Base-by-base conservation (phyloP, 1,139 yeast genomes). In the Torulaspora pretoriensis region DNA sequence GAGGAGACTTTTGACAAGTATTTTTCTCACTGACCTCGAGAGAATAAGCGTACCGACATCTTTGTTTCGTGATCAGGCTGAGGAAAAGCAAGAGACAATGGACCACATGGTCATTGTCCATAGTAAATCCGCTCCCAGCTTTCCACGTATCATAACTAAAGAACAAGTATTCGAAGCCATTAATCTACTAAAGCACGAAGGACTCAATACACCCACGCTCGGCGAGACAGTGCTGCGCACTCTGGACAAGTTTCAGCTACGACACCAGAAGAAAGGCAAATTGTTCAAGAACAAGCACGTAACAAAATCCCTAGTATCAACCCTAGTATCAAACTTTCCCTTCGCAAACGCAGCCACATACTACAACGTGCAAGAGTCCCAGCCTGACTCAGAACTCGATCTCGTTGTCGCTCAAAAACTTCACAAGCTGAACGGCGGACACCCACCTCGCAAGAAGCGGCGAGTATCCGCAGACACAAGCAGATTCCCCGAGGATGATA, bases 141-240 rank as follows among this genome's bases (percentile, higher is more conserved):
- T 42, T 33, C 64, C 64, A 19, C 56, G 49, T 22, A 43, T 53
- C 1, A 49, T 61, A 7, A 54, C 55, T 17, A 36, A 43, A 12
- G 48, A 51, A 7, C 54, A 54, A 27, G 52, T 62, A n/a, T 14
- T 46, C 12, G 50, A 42, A 8, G 58, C 58, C 2, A 29, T 60
- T 8, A 37, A 48, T 9, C 34, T 49, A 2, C 48, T 59, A 46
- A 51, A 56, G 26, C 47, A 46, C 27, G 53, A 50, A 24, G 48
- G 51, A 8, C 35, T 44, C 22, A 17, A 31, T 6, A 45, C 53
- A 10, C 54, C 56, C 12, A 53, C 62, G 8, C 44, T 59, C 7
- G 60, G 57, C 10, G 63, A 57, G 27, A 48, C 48, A 10, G 51
- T 61, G 9, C 45, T 56, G 5, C 46, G 46, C 13, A 54, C 61